Conservation (phyloP, 257 asterid species). For the Solanum etuberosum region DNA sequence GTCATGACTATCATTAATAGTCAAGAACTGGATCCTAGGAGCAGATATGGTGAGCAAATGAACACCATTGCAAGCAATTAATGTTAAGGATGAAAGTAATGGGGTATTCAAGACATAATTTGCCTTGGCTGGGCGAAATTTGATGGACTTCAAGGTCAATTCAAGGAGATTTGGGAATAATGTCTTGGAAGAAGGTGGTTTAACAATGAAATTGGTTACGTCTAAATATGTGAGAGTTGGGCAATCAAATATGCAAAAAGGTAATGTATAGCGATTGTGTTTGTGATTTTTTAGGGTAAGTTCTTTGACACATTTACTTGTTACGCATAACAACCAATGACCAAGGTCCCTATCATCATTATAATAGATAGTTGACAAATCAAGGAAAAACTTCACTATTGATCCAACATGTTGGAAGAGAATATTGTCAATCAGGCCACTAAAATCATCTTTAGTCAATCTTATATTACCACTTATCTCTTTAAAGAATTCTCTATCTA, state of each 20-base stretch:
- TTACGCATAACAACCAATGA: neutral
- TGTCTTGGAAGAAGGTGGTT: neutral
- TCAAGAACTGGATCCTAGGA: neutral
- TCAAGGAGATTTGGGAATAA: neutral
- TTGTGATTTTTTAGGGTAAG: neutral
- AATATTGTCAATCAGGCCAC: neutral
- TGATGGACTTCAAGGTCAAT: neutral
- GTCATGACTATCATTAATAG: neutral
- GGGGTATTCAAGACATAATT: neutral
- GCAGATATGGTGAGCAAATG: neutral
- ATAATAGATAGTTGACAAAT: neutral
- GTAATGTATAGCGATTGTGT: neutral
- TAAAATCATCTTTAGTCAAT: neutral
- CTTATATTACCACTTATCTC: neutral
- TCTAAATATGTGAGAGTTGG: neutral
- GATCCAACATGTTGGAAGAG: neutral
- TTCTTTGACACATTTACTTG: neutral
- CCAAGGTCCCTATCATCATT: neutral
- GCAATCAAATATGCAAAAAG: neutral
- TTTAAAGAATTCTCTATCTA: neutral
- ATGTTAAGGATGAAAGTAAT: neutral
- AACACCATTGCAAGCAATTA: neutral
- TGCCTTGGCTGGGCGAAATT: neutral
- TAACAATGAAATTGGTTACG: neutral
- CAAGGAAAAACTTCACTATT: neutral